A percentile compares a stretch with the other conserved stretches of the same genome.
Conservation (phyloP, 257 asterid genomes). For the Solanum dulcamara region DNA sequence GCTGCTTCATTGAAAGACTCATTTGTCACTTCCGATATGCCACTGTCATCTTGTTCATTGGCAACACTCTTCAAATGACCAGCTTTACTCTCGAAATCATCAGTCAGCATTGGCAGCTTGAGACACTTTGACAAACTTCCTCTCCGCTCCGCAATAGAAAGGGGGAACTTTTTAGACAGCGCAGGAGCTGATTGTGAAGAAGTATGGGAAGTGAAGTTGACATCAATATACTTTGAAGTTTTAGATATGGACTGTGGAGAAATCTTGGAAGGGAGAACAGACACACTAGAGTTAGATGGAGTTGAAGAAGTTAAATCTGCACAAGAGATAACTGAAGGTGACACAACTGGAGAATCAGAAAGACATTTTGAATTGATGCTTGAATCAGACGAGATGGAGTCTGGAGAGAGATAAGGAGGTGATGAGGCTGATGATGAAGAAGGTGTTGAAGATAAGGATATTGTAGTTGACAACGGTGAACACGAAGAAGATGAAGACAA, state of each 20-base stretch:
- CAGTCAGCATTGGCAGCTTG: slow-evolving; percentile 19
- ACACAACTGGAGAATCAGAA: slow-evolving; percentile 29
- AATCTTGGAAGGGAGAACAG: slow-evolving; percentile 23
- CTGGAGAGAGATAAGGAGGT: slow-evolving; percentile 36
- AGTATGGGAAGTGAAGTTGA: slow-evolving; percentile 26
- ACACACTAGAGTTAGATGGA: slow-evolving; percentile 15
- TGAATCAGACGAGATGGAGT: slow-evolving; percentile 33
- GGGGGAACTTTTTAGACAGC: slow-evolving; percentile 21
- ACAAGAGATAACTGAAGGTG: slow-evolving; percentile 23
- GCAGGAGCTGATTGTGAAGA: slow-evolving; percentile 18
- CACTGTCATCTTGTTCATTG: slow-evolving; percentile 4
- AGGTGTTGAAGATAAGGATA: slow-evolving; percentile 9
- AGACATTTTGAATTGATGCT: slow-evolving; percentile 21
- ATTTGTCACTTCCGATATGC: slow-evolving; percentile 1
- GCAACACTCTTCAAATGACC: slow-evolving; percentile 3
- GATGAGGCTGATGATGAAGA: slow-evolving; percentile 23
- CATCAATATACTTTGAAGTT: slow-evolving; percentile 39
- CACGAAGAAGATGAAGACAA: slow-evolving; percentile 10
- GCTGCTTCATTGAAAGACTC: slow-evolving; percentile 6
- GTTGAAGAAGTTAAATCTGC: slow-evolving; percentile 17
- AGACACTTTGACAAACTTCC: slow-evolving; percentile 28
- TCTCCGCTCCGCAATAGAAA: slow-evolving; percentile 34
- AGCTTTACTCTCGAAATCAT: slow-evolving; percentile 9
- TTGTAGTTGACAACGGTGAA: slow-evolving; percentile 13
- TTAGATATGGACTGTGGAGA: slow-evolving; percentile 33